Percentiles rank a stretch among this genome's conserved stretches.
Conservation (phyloP, 352 stramenopile genomes). For the Elongisporangium senticosum region DNA sequence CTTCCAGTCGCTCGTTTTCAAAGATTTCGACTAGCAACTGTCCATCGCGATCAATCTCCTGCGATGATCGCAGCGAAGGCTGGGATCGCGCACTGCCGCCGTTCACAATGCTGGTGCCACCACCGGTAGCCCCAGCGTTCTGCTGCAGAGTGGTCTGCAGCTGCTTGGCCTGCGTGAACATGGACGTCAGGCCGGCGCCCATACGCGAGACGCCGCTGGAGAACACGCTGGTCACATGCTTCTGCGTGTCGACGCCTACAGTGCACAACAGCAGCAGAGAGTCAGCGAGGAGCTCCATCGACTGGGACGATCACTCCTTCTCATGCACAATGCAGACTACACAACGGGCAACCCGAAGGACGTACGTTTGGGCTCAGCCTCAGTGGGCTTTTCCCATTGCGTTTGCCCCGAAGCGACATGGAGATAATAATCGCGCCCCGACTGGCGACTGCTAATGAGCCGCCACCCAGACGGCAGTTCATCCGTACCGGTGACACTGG, state of each 20-base stretch:
- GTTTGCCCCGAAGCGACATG: constrained; percentile 58
- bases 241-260: constrained; percentile 23
- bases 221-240: constrained; percentile 47
- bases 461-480: constrained; percentile 61
- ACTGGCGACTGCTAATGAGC: constrained; percentile 59
- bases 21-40: constrained; percentile 79
- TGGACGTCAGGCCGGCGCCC: constrained; percentile 48
- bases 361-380: constrained; percentile 57
- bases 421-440: constrained; percentile 66
- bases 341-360: constrained; percentile 4
- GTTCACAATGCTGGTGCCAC: constrained; percentile 11
- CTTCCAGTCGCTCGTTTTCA: constrained; percentile 81
- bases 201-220: constrained; percentile 64
- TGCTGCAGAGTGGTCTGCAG: constrained; percentile 63
- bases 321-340: constrained; percentile 1
- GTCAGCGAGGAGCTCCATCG: not conserved
- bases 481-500: constrained; percentile 9
- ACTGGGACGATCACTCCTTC: not conserved
- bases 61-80: constrained; percentile 33
- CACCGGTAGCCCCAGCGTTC: constrained; percentile 22
- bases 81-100: constrained; percentile 11
- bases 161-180: constrained; percentile 65
- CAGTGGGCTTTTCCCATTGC: constrained; percentile 65
- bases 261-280: constrained; percentile 2
- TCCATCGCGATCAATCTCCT: constrained; percentile 62